phyloP scores from a whole-genome alignment of 805 yeast genomes.

The Kuraishia hungarica region DNA sequence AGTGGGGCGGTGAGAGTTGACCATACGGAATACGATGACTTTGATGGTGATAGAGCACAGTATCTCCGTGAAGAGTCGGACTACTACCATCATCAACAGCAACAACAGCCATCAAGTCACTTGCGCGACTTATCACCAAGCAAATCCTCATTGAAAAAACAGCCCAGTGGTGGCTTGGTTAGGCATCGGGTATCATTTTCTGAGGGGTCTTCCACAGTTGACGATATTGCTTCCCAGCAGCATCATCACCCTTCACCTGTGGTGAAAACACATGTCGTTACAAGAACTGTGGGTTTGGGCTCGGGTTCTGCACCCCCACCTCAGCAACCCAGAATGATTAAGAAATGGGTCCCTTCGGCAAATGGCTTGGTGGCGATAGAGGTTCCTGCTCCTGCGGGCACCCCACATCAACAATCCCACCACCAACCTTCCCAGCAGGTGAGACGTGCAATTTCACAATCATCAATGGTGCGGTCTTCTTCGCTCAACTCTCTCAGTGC shows the following conservation, averaged over 20 bases:
- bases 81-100: neutral
- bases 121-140: neutral
- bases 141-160: neutral
- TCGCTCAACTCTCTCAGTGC: slow-evolving; percentile 13
- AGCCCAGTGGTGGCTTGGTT: slow-evolving; percentile 4
- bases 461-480: slow-evolving; percentile 12
- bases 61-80: neutral
- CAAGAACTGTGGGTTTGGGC: slow-evolving; percentile 5
- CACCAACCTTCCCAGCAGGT: slow-evolving; percentile 4
- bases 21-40: neutral
- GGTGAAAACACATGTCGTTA: neutral
- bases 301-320: no score
- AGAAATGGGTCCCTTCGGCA: slow-evolving; percentile 67
- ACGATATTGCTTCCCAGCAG: neutral
- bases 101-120: neutral
- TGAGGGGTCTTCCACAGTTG: slow-evolving; percentile 2
- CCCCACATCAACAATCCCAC: slow-evolving; percentile 8
- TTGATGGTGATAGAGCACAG: neutral
- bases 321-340: slow-evolving; percentile 36
- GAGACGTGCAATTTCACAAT: slow-evolving; percentile 3
- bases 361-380: slow-evolving; percentile 63
- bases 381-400: slow-evolving; percentile 56
- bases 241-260: neutral
- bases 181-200: slow-evolving; percentile 15
- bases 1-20: neutral